Evolutionary conservation across 495 filamentous ascomycete species (phyloP).

Genomic region (Viridothelium virens): DNA sequence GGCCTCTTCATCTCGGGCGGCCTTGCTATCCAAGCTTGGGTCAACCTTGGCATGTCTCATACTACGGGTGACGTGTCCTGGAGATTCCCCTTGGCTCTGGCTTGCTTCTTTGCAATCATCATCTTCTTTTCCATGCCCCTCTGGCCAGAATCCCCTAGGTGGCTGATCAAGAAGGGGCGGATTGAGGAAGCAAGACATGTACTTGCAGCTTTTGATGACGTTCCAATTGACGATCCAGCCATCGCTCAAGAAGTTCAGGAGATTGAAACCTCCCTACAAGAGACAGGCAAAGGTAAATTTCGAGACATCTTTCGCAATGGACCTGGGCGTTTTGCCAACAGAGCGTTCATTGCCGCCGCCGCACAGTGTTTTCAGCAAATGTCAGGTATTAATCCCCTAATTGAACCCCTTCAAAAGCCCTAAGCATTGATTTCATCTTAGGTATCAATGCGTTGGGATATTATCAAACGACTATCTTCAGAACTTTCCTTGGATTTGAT

Average conservation of each 20-base stretch:
- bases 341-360: slow-evolving; percentile 26
- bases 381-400: slow-evolving; percentile 14
- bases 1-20: slow-evolving; percentile 45
- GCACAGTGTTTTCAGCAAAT: slow-evolving; percentile 27
- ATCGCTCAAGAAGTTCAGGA: slow-evolving; percentile 16
- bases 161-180: slow-evolving; percentile 17
- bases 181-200: slow-evolving; percentile 19
- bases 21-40: slow-evolving; percentile 18
- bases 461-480: slow-evolving; percentile 32
- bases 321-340: slow-evolving; percentile 25
- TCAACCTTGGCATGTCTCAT: slow-evolving; percentile 24
- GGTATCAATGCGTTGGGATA: slow-evolving; percentile 18
- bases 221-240: slow-evolving; percentile 14
- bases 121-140: slow-evolving; percentile 18
- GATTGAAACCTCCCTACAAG: slow-evolving; percentile 14
- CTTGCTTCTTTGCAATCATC: slow-evolving; percentile 16
- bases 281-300: slow-evolving; percentile 20
- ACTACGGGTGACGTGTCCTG: slow-evolving; percentile 16
- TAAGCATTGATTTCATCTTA: no score
- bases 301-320: slow-evolving; percentile 25
- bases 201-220: slow-evolving; percentile 17
- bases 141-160: slow-evolving; percentile 16
- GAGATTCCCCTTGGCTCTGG: slow-evolving; percentile 20
- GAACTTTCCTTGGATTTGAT: slow-evolving; percentile 27
- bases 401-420: no score